Evolutionary conservation across 208 protist genomes (phyloP).

Genomic region (Lotmaria passim): DNA sequence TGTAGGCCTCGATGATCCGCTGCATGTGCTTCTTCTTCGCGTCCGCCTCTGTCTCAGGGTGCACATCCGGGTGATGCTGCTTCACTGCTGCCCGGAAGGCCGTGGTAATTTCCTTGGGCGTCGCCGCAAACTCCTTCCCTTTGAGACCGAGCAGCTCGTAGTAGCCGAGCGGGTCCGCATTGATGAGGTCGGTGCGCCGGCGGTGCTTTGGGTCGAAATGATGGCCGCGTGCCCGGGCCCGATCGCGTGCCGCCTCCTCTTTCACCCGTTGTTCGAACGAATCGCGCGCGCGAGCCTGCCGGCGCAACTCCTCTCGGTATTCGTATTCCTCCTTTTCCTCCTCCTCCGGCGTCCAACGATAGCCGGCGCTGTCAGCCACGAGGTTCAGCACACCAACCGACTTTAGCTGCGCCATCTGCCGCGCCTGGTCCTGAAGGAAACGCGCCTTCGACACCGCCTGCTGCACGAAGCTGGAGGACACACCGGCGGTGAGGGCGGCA

Average conservation of each 20-base stretch:
- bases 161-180: slow-evolving; percentile 88
- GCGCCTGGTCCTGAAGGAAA: slow-evolving; percentile 54
- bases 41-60: slow-evolving; percentile 45
- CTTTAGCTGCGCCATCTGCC: slow-evolving; percentile 74
- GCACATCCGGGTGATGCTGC: slow-evolving; percentile 82
- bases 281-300: slow-evolving; percentile 60
- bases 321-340: slow-evolving; percentile 90
- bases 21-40: slow-evolving; percentile 77
- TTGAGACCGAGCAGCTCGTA: slow-evolving; percentile 83
- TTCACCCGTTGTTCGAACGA: slow-evolving; percentile 87
- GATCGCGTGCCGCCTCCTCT: slow-evolving; percentile 78
- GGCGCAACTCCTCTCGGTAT: slow-evolving; percentile 88
- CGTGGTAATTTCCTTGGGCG: slow-evolving; percentile 81
- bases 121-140: slow-evolving; percentile 76
- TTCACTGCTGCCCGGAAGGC: slow-evolving; percentile 76
- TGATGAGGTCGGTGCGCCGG: slow-evolving; percentile 75
- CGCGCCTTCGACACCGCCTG: slow-evolving; percentile 38
- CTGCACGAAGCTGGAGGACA: slow-evolving; percentile 38
- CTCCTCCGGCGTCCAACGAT: slow-evolving; percentile 83
- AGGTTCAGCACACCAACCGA: slow-evolving; percentile 78
- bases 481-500: slow-evolving; percentile 53
- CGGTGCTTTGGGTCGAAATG: slow-evolving; percentile 74
- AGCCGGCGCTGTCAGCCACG: slow-evolving; percentile 77
- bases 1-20: slow-evolving; percentile 84
- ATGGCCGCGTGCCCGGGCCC: slow-evolving; percentile 48